These are phyloP conservation scores for Cladophialophora bantiana DNA, from an alignment of 2,329 filamentous ascomycete species.

Conservation along the genomic window DNA sequence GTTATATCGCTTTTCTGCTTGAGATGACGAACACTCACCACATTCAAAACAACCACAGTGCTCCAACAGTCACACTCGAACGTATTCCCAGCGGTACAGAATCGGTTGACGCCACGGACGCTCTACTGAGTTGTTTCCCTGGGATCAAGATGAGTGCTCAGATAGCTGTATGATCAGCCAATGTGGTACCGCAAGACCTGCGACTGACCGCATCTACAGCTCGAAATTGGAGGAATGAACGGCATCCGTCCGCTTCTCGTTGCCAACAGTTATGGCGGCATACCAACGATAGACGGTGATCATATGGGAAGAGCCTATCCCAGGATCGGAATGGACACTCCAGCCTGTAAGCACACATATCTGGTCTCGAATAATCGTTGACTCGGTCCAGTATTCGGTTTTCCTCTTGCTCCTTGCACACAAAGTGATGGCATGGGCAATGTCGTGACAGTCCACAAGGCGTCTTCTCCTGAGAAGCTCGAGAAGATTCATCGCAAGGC, in stretches of 20 bases:
- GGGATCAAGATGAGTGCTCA: slow-evolving; percentile 43
- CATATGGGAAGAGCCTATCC: slow-evolving; percentile 48
- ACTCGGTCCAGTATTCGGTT: slow-evolving; percentile 18
- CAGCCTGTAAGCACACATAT: not conserved
- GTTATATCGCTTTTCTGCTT: not conserved
- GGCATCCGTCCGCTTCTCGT: slow-evolving; percentile 66
- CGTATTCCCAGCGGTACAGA: slow-evolving; percentile 30
- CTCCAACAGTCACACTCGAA: slow-evolving; percentile 25
- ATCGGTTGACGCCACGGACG: slow-evolving; percentile 26
- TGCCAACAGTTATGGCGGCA: slow-evolving; percentile 46
- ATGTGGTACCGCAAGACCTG: slow-evolving; percentile 40
- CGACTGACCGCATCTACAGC: slow-evolving; percentile 28
- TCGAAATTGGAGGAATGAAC: slow-evolving; percentile 65
- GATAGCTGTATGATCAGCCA: slow-evolving; percentile 36
- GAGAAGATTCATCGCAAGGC: slow-evolving; percentile 40
- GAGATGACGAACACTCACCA: not conserved
- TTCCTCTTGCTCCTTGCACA: slow-evolving; percentile 25
- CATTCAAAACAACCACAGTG: slow-evolving; percentile 1
- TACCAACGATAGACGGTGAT: slow-evolving; percentile 54
- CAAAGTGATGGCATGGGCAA: slow-evolving; percentile 53
- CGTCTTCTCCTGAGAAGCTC: slow-evolving; percentile 50
- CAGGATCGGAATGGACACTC: slow-evolving; percentile 12
- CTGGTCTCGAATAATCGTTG: not conserved
- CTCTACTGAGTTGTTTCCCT: slow-evolving; percentile 18
- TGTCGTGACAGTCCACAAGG: slow-evolving; percentile 48